Evolutionary conservation across 2,329 filamentous ascomycete genomes (phyloP).

Genomic region (Cryphonectria radicalis): DNA sequence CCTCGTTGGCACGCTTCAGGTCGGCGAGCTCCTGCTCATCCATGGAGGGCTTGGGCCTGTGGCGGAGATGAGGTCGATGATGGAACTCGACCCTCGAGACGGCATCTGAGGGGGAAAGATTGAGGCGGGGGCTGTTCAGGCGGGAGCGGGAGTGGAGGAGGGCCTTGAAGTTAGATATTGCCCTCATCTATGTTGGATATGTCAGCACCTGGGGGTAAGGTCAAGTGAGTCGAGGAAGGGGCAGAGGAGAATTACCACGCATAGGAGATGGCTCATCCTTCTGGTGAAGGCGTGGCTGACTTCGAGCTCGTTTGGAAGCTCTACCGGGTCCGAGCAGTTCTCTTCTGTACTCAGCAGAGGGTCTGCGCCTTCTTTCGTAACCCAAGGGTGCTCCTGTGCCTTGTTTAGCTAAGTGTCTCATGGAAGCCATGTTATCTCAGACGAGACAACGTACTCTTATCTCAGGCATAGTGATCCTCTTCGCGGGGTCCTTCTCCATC

Average conservation of each 20-base stretch:
- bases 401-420: slow-evolving; percentile 31
- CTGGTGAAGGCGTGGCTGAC: slow-evolving; percentile 88
- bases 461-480: slow-evolving; percentile 81
- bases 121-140: slow-evolving; percentile 37
- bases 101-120: slow-evolving; percentile 34
- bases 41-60: slow-evolving; percentile 24
- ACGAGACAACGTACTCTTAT: slow-evolving; percentile 67
- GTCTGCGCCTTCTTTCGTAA: slow-evolving; percentile 80
- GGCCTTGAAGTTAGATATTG: slow-evolving; percentile 84
- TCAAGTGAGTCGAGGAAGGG: background rate
- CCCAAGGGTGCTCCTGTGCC: slow-evolving; percentile 84
- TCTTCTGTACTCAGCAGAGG: slow-evolving; percentile 79
- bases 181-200: slow-evolving; percentile 66
- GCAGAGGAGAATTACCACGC: slow-evolving; percentile 53
- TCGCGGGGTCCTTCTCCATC: slow-evolving; percentile 82
- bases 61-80: background rate
- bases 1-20: slow-evolving; percentile 44
- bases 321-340: slow-evolving; percentile 81
- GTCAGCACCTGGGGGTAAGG: background rate
- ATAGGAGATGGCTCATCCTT: slow-evolving; percentile 84
- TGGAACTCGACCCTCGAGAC: slow-evolving; percentile 31
- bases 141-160: slow-evolving; percentile 51
- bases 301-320: slow-evolving; percentile 86
- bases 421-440: background rate
- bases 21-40: slow-evolving; percentile 30